phyloP scores from a whole-genome alignment of 2,329 filamentous ascomycete species.

The Talaromyces sp. region DNA sequence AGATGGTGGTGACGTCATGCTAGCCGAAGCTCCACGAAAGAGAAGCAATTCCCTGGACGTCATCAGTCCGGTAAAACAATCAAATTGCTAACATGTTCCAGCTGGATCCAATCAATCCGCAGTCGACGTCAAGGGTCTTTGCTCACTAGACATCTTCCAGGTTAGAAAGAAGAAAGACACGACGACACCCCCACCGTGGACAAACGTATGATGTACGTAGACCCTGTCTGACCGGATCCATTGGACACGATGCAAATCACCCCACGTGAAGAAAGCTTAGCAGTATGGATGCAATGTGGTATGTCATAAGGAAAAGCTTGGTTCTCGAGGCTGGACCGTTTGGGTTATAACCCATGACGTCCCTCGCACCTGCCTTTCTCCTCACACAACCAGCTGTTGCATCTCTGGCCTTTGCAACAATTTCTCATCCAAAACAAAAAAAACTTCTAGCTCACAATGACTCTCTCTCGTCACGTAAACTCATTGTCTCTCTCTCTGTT shows the following conservation, averaged over 20 bases:
- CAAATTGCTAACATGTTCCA: background rate
- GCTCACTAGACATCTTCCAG: background rate
- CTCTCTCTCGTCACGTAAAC: slow-evolving; percentile 12
- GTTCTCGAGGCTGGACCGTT: background rate
- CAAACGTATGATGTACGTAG: slow-evolving; percentile 1
- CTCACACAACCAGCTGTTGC: background rate
- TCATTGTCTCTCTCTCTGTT: too few relatives aligned
- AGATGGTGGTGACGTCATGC: background rate
- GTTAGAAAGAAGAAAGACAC: background rate
- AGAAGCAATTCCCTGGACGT: background rate
- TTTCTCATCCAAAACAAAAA: background rate
- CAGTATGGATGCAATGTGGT: background rate
- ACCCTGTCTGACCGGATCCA: background rate
- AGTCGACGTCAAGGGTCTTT: background rate
- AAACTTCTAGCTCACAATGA: background rate
- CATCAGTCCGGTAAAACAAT: background rate
- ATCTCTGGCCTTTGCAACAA: background rate
- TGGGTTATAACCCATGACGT: background rate
- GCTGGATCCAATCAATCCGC: background rate
- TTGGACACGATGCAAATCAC: background rate
- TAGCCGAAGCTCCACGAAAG: background rate
- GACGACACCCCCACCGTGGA: background rate
- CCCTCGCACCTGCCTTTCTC: background rate
- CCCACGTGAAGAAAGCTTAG: background rate
- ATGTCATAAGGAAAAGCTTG: slow-evolving; percentile 1